Percentiles rank a stretch among this genome's conserved stretches.
Conservation (phyloP, 2,329 filamentous ascomycete species). For the Alternaria sp. region DNA sequence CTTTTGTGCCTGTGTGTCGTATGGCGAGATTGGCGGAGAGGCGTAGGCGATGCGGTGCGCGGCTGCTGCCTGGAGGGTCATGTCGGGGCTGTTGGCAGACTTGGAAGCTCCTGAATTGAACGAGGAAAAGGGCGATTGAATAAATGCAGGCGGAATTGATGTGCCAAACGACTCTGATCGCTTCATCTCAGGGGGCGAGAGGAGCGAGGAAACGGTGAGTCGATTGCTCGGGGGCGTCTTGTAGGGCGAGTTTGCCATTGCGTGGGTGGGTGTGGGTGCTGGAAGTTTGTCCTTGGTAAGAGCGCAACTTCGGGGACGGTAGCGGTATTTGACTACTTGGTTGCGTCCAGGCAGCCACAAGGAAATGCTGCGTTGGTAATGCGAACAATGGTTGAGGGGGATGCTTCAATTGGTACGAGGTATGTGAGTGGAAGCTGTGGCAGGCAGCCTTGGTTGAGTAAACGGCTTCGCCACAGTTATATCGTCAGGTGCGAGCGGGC, state of each 20-base stretch:
- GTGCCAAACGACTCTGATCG: constrained; percentile 52
- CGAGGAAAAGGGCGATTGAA: constrained; percentile 36
- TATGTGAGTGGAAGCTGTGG: constrained; percentile 20
- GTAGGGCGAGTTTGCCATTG: constrained; percentile 43
- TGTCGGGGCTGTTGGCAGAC: constrained; percentile 28
- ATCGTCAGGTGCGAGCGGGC: constrained; percentile 21
- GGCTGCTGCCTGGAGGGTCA: constrained; percentile 32
- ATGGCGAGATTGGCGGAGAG: constrained; percentile 54
- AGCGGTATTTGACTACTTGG: constrained; percentile 20
- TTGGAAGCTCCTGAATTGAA: constrained; percentile 40
- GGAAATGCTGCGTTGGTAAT: constrained; percentile 11
- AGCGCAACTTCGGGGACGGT: constrained; percentile 12
- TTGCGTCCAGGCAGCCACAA: constrained; percentile 21
- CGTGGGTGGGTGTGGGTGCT: constrained; percentile 16
- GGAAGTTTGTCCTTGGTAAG: constrained; percentile 29
- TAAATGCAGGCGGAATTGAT: constrained; percentile 33
- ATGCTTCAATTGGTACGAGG: constrained; percentile 23
- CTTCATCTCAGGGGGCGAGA: constrained; percentile 54
- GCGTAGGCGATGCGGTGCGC: constrained; percentile 45
- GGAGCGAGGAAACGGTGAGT: constrained; percentile 50
- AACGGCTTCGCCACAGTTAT: constrained; percentile 20
- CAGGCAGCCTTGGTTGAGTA: constrained; percentile 21
- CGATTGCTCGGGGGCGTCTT: constrained; percentile 43
- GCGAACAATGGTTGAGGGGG: constrained; percentile 15
- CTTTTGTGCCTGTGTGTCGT: constrained; percentile 47